Base-by-base conservation (phyloP, 805 yeast genomes). In the Cyberlindnera mississippiensis region DNA sequence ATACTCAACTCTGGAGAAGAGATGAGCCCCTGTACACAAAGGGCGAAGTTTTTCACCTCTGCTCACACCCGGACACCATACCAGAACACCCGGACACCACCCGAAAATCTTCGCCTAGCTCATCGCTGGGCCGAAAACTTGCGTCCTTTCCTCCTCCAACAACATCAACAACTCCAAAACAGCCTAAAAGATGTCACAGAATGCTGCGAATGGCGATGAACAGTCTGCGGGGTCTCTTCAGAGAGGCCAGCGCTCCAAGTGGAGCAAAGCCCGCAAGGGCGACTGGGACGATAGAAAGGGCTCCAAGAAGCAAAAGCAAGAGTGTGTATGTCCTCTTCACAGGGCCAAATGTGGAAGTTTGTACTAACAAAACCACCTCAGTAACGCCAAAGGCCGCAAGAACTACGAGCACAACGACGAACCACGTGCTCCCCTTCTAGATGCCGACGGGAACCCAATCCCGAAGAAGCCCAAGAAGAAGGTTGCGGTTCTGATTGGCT, bases 401-500 rank as follows among this genome's bases (percentile, higher is more conserved):
- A 44, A 35, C 38, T 39, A 53, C 32, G 49, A 49, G 47, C 24
- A 20, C n/a, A n/a, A 37, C 42, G 36, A 53, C 28, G 51, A 45
- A 19, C 41, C 49, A 9, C 53, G 52, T 22, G 49, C 49, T 2
- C 58, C 60, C 8, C 37, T 56, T 14, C 46, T 78, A 61, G 89
- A 82, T 59, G 84, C 68, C 14, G 63, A 78, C 22, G 91, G 90
- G 11, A 72, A 76, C 27, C 80, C 82, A 3, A 61, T 78, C 31
- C 78, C 72, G 31, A 73, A 89, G 62, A 53, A 76, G 73, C 96
- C 98, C 17, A 90, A 90, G 72, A 76, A 79, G 55, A 90, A 90
- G 59, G 96, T 88, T 17, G 97, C 96, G 0, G 79, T 85, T 55
- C 72, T 87, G 79, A 72, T 90, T 50, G 97, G 98, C 4, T 90